These are phyloP conservation scores for Gnomoniopsis smithogilvyi DNA, from an alignment of 2,329 filamentous ascomycete species.

Conservation along the genomic window DNA sequence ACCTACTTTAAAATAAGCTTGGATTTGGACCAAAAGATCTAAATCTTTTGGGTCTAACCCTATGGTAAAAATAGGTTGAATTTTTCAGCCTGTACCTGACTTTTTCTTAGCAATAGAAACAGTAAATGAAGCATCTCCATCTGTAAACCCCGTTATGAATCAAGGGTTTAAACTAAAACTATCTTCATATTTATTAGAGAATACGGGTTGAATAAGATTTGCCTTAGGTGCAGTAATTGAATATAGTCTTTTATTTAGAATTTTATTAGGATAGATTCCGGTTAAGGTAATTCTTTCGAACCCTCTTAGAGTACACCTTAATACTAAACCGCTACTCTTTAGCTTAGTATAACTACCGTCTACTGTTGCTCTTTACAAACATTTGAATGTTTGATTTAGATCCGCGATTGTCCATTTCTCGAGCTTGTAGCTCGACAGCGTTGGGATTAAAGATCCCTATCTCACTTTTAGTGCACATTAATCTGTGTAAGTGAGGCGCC, in stretches of 20 bases:
- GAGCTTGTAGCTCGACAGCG: not conserved
- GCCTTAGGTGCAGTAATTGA: not conserved
- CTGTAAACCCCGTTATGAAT: conserved; percentile 8
- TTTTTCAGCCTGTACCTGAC: not conserved
- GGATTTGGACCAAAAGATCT: not conserved
- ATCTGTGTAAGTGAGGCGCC: not conserved
- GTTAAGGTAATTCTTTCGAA: not conserved
- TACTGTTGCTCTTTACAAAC: conserved; percentile 1
- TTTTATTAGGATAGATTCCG: conserved; percentile 1
- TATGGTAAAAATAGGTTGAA: conserved; percentile 5
- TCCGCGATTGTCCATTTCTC: not conserved
- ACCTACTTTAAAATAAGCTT: conserved; percentile 6
- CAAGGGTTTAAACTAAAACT: conserved; percentile 6
- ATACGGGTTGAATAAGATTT: not conserved
- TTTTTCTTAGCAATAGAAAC: conserved; percentile 1
- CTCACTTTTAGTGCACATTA: not conserved
- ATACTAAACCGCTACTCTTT: not conserved
- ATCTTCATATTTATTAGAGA: not conserved
- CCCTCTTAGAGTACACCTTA: conserved; percentile 8
- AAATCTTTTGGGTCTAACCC: conserved; percentile 7
- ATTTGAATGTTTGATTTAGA: not conserved
- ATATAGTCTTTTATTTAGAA: not conserved
- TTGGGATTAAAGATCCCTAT: not conserved
- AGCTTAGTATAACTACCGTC: not conserved
- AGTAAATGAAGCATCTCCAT: conserved; percentile 5